These are phyloP conservation scores for Macaranga tanarius DNA, from an alignment of 441 rosid species.

Conservation along the genomic window DNA sequence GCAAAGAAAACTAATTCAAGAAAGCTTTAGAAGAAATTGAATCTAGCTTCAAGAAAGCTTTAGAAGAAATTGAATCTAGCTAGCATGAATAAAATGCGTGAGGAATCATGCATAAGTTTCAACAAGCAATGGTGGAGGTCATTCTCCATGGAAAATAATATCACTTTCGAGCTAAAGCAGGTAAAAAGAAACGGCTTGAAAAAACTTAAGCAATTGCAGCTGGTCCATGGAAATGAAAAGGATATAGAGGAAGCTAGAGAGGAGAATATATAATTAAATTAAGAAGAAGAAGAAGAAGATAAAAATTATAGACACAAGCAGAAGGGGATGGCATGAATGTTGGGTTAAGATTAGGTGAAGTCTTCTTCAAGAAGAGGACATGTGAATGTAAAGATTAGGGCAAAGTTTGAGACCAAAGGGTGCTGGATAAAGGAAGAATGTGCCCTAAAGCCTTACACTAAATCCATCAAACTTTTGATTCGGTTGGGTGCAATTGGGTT, in stretches of 20 bases:
- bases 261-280: constrained; percentile 10
- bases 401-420: constrained; percentile 12
- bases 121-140: constrained; percentile 1
- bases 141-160: neutral
- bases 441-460: constrained; percentile 33
- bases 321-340: neutral
- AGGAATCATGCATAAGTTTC: neutral
- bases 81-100: no score
- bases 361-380: constrained; percentile 24
- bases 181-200: constrained; percentile 1
- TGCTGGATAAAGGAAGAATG: constrained; percentile 24
- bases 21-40: neutral
- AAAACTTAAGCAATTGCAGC: neutral
- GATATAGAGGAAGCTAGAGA: neutral
- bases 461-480: constrained; percentile 22
- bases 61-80: neutral
- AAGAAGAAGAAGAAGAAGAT: constrained; percentile 6
- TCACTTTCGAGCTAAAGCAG: neutral
- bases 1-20: neutral
- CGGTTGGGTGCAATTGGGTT: constrained; percentile 24
- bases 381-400: constrained; percentile 9
- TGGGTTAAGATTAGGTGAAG: constrained; percentile 25
- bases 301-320: no score
- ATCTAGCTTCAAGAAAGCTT: constrained; percentile 4
- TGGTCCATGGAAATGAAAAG: constrained; percentile 13